Base-by-base conservation (phyloP, 768 basidiomycete genomes). In the Rhodotorula toruloides region DNA sequence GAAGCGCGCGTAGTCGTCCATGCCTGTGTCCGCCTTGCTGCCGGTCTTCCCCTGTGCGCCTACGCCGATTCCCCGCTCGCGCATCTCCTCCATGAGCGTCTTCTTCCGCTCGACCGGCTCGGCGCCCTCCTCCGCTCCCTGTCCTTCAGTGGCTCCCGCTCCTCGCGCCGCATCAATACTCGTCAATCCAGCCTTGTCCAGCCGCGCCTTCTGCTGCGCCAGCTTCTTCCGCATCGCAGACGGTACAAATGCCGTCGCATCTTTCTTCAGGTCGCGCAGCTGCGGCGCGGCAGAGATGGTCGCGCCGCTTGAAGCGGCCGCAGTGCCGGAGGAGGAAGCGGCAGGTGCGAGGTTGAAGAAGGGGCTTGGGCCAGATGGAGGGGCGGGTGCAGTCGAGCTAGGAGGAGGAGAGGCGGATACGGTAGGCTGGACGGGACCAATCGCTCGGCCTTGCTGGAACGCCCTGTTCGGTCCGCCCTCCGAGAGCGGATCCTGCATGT, bases 181-280 rank as follows among this genome's bases (percentile, higher is more conserved):
- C 17, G 27, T 32, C 39, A 67, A 19, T 16, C 68, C 68, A 16
- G 52, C 58, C 32, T 53, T 46, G 6, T 54, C 64, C 17, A 58
- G 39, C 31, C 40, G 36, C 49, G 58, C 54, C 52, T 64, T 55
- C 29, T 61, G 49, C 21, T 61, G 58, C 17, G 57, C 62, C 8
- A 71, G 57, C 65, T 83, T 87, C 77, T 88, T 91, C 53, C 89
- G 84, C 77, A 74, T 71, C 6, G 87, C 81, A 3, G 86, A 76
- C 7, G 96, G 96, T 8, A 97, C 84, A 74, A 99, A 98, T 0
- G 89, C 85, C 1, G 91, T 94, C 14, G 89, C 88, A 77, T 99
- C 96, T 77, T 91, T 92, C 80, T 92, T 91, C 67, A 98, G 81
- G 78, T 99, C 91, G 21, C 94, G 88, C 56, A 99, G 78, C 75